These are phyloP conservation scores for Antitrichia curtipendula DNA, from an alignment of 225 moss, liverwort and hornwort species.

Conservation along the genomic window DNA sequence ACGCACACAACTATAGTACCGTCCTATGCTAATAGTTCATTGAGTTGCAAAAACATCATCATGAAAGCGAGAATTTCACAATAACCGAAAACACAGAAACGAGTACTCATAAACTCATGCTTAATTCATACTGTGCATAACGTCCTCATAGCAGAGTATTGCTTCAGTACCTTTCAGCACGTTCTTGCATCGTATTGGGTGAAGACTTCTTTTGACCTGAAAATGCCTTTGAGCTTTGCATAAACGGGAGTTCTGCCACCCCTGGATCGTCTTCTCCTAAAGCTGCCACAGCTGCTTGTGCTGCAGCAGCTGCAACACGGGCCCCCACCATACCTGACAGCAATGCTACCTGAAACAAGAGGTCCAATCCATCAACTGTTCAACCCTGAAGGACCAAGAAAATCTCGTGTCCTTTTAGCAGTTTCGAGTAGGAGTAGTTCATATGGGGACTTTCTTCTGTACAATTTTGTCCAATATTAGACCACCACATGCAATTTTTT, in stretches of 20 bases:
- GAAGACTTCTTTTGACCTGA: slow-evolving; percentile 5
- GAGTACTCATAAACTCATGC: neutral
- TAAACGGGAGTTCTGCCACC: slow-evolving; percentile 38
- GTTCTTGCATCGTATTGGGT: slow-evolving; percentile 3
- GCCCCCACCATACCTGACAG: slow-evolving; percentile 80
- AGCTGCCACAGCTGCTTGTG: slow-evolving; percentile 71
- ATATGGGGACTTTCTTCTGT: neutral
- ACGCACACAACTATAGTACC: neutral
- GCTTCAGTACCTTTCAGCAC: slow-evolving; percentile 40
- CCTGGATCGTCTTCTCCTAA: slow-evolving; percentile 79
- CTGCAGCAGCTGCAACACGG: slow-evolving; percentile 88
- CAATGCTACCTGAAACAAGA: slow-evolving; percentile 62
- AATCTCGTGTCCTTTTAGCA: neutral
- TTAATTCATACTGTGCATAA: neutral
- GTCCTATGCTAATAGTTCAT: neutral
- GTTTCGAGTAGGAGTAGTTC: neutral
- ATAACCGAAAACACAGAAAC: neutral
- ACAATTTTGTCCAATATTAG: neutral
- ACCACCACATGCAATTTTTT: neutral
- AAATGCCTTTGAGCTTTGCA: slow-evolving; percentile 19
- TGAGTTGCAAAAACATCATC: neutral
- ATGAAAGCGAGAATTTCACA: neutral
- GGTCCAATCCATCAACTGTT: neutral
- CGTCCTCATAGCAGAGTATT: neutral
- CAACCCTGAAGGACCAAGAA: neutral